Evolutionary conservation across 805 yeast species (phyloP).

Genomic region (Candida patagonica): DNA sequence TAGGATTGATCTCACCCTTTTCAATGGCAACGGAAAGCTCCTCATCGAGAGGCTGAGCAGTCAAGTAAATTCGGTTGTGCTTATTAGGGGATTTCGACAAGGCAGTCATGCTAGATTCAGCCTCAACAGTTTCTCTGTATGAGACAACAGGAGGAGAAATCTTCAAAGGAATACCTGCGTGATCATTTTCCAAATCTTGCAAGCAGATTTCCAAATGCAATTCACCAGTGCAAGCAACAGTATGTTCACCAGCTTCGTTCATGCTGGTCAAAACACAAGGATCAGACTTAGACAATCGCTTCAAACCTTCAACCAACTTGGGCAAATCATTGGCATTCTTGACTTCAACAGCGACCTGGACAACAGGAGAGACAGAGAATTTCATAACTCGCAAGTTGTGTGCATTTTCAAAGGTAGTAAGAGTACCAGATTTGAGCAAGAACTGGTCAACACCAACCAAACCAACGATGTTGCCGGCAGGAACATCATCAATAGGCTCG

Average conservation of each 20-base stretch:
- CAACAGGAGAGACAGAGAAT: slow-evolving; percentile 99
- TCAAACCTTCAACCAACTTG: slow-evolving; percentile 99
- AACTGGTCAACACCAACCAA: slow-evolving; percentile 99
- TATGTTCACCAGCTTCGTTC: slow-evolving; percentile 96
- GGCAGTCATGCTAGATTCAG: slow-evolving; percentile 90
- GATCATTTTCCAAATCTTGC: slow-evolving; percentile 92
- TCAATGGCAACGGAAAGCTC: slow-evolving; percentile 90
- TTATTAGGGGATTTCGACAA: slow-evolving; percentile 99
- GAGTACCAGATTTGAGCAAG: slow-evolving; percentile 98
- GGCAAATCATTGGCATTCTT: slow-evolving; percentile 99
- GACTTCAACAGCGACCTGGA: slow-evolving; percentile 98
- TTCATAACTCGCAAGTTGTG: slow-evolving; percentile 99
- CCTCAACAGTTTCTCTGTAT: slow-evolving; percentile 96
- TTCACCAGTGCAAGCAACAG: slow-evolving; percentile 99
- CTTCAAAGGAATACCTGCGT: slow-evolving; percentile 98
- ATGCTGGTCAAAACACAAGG: slow-evolving; percentile 92
- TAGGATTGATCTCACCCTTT: slow-evolving; percentile 81
- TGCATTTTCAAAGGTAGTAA: slow-evolving; percentile 91
- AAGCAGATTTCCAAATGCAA: slow-evolving; percentile 98
- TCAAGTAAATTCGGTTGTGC: slow-evolving; percentile 99
- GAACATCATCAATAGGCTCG: slow-evolving; percentile 98
- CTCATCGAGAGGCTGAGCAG: slow-evolving; percentile 94
- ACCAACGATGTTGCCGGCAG: slow-evolving; percentile 99
- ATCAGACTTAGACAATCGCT: slow-evolving; percentile 99
- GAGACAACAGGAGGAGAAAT: slow-evolving; percentile 96